phyloP scores from a whole-genome alignment of 768 basidiomycete species.

The Hericium erinaceus region DNA sequence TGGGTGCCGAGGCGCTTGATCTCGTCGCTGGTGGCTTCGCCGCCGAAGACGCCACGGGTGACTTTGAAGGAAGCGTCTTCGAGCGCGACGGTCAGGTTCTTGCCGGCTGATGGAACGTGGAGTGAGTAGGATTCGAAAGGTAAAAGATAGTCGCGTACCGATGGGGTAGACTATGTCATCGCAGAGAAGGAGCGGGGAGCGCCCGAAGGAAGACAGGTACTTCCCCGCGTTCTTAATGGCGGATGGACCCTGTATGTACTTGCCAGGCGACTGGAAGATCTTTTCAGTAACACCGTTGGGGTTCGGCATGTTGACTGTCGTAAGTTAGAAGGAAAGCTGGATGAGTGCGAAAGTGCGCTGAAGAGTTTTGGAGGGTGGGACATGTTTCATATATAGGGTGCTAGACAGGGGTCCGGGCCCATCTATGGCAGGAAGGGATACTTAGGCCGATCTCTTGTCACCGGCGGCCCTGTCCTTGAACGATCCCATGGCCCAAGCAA shows the following conservation, averaged over 20 bases:
- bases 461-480: too few relatives aligned
- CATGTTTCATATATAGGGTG: background rate
- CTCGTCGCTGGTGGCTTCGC: constrained; percentile 22
- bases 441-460: too few relatives aligned
- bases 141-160: constrained; percentile 12
- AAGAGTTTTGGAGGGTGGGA: too few relatives aligned
- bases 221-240: constrained; percentile 22
- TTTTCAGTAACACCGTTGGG: constrained; percentile 19
- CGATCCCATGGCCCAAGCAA: too few relatives aligned
- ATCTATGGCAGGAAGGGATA: too few relatives aligned
- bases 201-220: constrained; percentile 19
- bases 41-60: constrained; percentile 18
- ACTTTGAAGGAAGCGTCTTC: constrained; percentile 17
- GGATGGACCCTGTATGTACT: constrained; percentile 25
- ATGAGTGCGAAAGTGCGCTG: too few relatives aligned
- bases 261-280: constrained; percentile 24
- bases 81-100: constrained; percentile 18
- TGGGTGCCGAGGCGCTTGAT: constrained; percentile 16
- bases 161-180: constrained; percentile 22
- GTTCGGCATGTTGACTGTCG: constrained; percentile 14
- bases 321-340: background rate
- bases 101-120: constrained; percentile 17
- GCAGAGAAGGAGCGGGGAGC: constrained; percentile 17
- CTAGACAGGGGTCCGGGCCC: too few relatives aligned
- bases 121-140: background rate